These are phyloP conservation scores for Stentor roeselii DNA, from an alignment of 73 alveolate genomes.

Conservation along the genomic window DNA sequence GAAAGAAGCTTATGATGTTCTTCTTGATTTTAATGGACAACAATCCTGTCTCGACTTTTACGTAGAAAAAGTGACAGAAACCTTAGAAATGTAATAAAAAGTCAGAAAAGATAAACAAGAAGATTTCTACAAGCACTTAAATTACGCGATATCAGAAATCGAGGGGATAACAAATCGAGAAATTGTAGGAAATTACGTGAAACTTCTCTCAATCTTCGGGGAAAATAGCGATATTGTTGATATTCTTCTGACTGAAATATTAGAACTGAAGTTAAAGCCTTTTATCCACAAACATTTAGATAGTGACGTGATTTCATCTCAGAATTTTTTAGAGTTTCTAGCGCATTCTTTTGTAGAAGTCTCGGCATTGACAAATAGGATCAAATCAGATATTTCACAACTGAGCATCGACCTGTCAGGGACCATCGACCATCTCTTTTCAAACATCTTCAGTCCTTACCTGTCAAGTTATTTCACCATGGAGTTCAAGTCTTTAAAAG, in stretches of 20 bases:
- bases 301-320: neutral
- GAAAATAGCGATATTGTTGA: neutral
- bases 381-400: neutral
- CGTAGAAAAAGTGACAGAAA: conserved; percentile 5
- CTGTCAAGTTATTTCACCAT: conserved; percentile 14
- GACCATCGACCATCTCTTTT: neutral
- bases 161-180: neutral
- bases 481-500: neutral
- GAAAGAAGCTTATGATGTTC: conserved; percentile 20
- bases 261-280: conserved; percentile 14
- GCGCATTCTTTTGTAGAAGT: neutral
- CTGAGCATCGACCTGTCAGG: neutral
- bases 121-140: neutral
- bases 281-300: conserved; percentile 9
- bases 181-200: conserved; percentile 2
- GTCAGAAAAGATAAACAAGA: conserved; percentile 24
- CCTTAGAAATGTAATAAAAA: conserved; percentile 10
- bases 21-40: conserved; percentile 7
- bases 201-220: neutral
- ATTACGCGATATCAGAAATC: neutral
- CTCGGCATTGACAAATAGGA: neutral
- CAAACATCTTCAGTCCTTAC: conserved; percentile 7
- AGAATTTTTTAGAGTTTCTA: neutral
- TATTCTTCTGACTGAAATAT: neutral
- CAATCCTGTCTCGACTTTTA: neutral